Conservation (phyloP, 2,329 filamentous ascomycete genomes). For the Colletotrichum sp. region DNA sequence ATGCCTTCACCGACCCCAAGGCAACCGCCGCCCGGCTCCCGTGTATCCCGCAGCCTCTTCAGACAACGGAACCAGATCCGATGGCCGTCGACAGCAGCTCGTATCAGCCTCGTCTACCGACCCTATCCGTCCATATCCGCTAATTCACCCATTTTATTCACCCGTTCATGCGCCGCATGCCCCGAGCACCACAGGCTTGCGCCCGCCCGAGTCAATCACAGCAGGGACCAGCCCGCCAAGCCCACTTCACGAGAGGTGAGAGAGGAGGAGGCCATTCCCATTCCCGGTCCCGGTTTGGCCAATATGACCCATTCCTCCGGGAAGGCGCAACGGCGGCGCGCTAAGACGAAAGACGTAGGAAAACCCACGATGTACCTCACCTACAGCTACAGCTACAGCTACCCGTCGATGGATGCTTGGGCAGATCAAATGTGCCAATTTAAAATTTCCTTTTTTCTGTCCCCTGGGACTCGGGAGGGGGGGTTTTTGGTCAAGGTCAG, state of each 20-base stretch:
- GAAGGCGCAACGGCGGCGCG: neutral
- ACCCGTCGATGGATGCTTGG: neutral
- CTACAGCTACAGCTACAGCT: neutral
- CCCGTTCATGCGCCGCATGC: neutral
- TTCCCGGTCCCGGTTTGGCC: neutral
- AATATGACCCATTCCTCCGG: neutral
- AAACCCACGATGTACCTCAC: neutral
- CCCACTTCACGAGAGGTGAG: neutral
- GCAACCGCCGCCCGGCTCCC: neutral
- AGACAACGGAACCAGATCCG: neutral
- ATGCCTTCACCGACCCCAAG: neutral
- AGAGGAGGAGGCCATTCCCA: neutral
- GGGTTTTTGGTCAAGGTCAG: neutral
- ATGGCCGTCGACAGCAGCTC: neutral
- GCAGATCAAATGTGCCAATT: neutral
- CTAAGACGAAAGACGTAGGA: neutral
- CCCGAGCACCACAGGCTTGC: neutral
- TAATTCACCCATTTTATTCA: neutral
- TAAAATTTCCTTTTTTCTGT: neutral
- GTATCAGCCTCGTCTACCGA: neutral
- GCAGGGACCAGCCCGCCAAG: neutral
- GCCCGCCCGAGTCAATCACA: neutral
- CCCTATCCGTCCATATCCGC: neutral
- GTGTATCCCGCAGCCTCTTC: neutral
- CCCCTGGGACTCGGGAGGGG: neutral